These are phyloP conservation scores for Mycena rosella DNA, from an alignment of 768 basidiomycete genomes.

Conservation along the genomic window DNA sequence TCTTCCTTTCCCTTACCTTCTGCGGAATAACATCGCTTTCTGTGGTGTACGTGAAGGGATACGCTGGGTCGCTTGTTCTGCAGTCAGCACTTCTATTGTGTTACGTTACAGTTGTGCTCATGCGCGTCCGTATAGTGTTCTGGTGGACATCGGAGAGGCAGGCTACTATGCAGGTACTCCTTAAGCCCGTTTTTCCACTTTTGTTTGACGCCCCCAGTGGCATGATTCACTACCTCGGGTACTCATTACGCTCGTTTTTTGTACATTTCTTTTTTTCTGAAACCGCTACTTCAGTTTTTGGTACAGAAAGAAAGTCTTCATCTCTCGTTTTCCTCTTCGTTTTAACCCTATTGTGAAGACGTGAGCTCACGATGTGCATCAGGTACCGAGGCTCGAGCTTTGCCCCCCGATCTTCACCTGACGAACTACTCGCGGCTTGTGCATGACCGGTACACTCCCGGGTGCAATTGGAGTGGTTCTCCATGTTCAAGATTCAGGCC, in stretches of 20 bases:
- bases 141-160: constrained; percentile 72
- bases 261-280: no score
- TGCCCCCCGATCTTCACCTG: neutral
- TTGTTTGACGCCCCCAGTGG: no score
- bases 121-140: constrained; percentile 53
- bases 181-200: neutral
- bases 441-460: constrained; percentile 70
- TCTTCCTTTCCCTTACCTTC: constrained; percentile 64
- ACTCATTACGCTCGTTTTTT: no score
- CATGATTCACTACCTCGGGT: no score
- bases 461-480: constrained; percentile 64
- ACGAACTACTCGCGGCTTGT: constrained; percentile 50
- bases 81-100: constrained; percentile 51
- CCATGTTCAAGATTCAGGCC: constrained; percentile 59
- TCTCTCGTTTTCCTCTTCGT: no score
- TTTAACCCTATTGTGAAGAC: no score
- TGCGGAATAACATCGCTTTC: constrained; percentile 69
- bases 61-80: constrained; percentile 60
- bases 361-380: no score
- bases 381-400: no score
- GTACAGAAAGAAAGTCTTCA: no score
- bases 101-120: neutral
- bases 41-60: constrained; percentile 68
- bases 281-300: no score
- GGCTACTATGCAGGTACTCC: constrained; percentile 58